These are phyloP conservation scores for Gaeumannomyces tritici DNA, from an alignment of 2,329 filamentous ascomycete genomes.

Conservation along the genomic window DNA sequence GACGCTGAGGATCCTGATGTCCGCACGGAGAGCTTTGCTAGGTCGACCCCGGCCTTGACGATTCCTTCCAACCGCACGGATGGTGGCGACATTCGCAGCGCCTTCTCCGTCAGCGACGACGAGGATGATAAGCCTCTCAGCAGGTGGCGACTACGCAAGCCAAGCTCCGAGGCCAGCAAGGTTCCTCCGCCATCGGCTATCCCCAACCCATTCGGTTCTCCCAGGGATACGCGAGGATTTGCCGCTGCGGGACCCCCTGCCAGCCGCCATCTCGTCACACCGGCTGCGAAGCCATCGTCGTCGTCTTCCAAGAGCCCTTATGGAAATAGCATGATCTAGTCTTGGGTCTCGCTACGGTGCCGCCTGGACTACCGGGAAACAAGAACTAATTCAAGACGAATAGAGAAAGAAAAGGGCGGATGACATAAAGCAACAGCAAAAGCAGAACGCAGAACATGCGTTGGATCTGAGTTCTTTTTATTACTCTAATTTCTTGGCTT, in stretches of 20 bases:
- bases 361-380: too few species aligned
- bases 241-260: slow-evolving; percentile 21
- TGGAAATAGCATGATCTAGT: slow-evolving; percentile 24
- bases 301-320: slow-evolving; percentile 16
- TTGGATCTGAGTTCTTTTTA: background rate
- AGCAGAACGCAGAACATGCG: background rate
- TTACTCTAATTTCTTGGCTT: slow-evolving; percentile 1
- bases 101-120: slow-evolving; percentile 25
- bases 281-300: slow-evolving; percentile 12
- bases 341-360: background rate
- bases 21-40: slow-evolving; percentile 10
- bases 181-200: slow-evolving; percentile 3
- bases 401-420: background rate
- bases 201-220: slow-evolving; percentile 5
- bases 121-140: slow-evolving; percentile 26
- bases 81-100: slow-evolving; percentile 11
- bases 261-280: slow-evolving; percentile 23
- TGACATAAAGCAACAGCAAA: background rate
- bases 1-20: slow-evolving; percentile 14
- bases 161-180: slow-evolving; percentile 25
- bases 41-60: slow-evolving; percentile 20
- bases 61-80: slow-evolving; percentile 14
- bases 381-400: background rate
- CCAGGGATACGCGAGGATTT: slow-evolving; percentile 15
- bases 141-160: slow-evolving; percentile 32